Percentiles rank a stretch among this genome's conserved stretches.
These are phyloP conservation scores for Solanum paucissectum DNA, from an alignment of 257 asterid genomes.

Conservation along the genomic window DNA sequence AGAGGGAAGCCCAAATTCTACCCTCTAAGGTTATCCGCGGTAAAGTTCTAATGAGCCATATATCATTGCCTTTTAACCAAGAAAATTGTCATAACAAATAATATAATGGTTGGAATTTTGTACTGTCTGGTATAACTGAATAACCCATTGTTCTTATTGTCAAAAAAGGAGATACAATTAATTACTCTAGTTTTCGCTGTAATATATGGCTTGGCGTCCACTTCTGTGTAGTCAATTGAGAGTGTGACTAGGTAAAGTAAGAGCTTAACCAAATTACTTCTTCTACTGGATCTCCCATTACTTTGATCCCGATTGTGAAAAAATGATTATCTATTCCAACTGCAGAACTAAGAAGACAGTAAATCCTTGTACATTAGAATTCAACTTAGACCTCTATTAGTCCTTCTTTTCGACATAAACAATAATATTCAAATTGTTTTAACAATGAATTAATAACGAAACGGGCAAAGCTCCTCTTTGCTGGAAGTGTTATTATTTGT, in stretches of 20 bases:
- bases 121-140: background rate
- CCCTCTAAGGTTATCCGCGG: slow-evolving; percentile 42
- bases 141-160: background rate
- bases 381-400: background rate
- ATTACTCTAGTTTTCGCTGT: background rate
- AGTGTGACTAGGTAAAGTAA: background rate
- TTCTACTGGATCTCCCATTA: background rate
- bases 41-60: background rate
- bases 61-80: background rate
- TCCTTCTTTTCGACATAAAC: background rate
- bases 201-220: background rate
- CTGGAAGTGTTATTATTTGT: background rate
- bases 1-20: slow-evolving; percentile 46
- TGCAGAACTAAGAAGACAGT: background rate
- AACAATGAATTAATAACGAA: background rate
- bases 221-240: background rate
- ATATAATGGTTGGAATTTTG: background rate
- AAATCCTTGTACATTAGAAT: background rate
- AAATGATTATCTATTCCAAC: background rate
- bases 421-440: background rate
- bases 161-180: background rate
- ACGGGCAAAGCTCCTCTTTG: background rate
- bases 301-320: background rate
- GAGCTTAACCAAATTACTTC: background rate
- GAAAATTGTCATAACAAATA: background rate